These are phyloP conservation scores for Viola pubescens DNA, from an alignment of 441 rosid species.

Conservation along the genomic window DNA sequence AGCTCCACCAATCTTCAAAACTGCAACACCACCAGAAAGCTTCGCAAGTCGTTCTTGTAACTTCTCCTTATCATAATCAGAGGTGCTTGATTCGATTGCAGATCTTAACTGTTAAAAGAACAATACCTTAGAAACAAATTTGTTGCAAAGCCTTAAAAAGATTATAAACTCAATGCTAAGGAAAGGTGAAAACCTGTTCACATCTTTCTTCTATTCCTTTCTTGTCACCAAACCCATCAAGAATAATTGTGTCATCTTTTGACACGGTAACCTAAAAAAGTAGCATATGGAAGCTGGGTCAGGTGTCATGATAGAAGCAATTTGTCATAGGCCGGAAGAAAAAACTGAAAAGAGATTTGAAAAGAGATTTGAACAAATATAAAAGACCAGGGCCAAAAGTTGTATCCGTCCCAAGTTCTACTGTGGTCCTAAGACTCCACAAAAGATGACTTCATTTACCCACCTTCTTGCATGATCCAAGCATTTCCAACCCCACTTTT, in stretches of 20 bases:
- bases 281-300: background rate
- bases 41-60: slow-evolving; percentile 50
- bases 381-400: background rate
- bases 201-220: slow-evolving; percentile 47
- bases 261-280: slow-evolving; percentile 44
- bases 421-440: background rate
- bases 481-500: slow-evolving; percentile 52
- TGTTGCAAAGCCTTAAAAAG: background rate
- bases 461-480: slow-evolving; percentile 69
- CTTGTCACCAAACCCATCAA: slow-evolving; percentile 58
- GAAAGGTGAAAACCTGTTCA: slow-evolving; percentile 36
- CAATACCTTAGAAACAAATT: background rate
- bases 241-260: slow-evolving; percentile 56
- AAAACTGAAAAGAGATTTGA: background rate
- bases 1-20: slow-evolving; percentile 52
- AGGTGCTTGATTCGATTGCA: slow-evolving; percentile 38
- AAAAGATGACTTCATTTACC: background rate
- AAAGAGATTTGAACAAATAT: background rate
- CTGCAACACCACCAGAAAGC: slow-evolving; percentile 64
- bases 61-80: slow-evolving; percentile 56
- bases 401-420: background rate
- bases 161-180: background rate
- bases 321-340: background rate
- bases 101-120: slow-evolving; percentile 35
- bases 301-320: background rate